Conservation (phyloP, 2,329 filamentous ascomycete genomes). For the Fusarium beomiforme region DNA sequence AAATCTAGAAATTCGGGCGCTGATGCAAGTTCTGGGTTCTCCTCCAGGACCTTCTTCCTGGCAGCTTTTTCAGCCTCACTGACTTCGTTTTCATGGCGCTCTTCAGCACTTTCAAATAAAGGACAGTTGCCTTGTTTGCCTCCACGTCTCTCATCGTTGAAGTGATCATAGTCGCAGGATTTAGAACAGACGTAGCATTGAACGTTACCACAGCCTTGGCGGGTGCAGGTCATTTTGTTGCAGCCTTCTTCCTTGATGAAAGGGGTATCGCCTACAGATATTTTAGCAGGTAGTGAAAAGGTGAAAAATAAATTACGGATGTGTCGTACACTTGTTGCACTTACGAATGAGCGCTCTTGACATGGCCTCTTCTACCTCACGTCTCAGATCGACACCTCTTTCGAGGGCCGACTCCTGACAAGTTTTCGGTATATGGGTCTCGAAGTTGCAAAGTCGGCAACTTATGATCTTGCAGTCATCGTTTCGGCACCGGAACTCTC, state of each 20-base stretch:
- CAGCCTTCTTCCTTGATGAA: conserved; percentile 84
- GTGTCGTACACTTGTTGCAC: conserved; percentile 71
- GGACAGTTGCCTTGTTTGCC: conserved; percentile 68
- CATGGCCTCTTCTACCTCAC: conserved; percentile 84
- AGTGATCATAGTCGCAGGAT: conserved; percentile 75
- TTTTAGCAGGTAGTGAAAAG: conserved; percentile 31
- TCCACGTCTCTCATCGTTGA: conserved; percentile 62
- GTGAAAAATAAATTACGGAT: conserved; percentile 23
- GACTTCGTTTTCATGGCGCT: conserved; percentile 72
- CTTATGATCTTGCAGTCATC: conserved; percentile 70
- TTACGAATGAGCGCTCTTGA: conserved; percentile 79
- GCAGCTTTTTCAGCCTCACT: conserved; percentile 68
- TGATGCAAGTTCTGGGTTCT: conserved; percentile 66
- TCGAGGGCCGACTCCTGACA: conserved; percentile 75
- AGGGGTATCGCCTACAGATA: conserved; percentile 64
- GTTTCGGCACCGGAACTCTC: conserved; percentile 78
- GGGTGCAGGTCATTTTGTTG: conserved; percentile 82
- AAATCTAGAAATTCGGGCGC: conserved; percentile 66
- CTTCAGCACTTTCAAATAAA: conserved; percentile 70
- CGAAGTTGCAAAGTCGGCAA: conserved; percentile 74
- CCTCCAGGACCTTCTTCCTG: conserved; percentile 62
- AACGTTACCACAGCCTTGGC: conserved; percentile 59
- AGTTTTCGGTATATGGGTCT: conserved; percentile 76
- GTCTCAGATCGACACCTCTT: conserved; percentile 68
- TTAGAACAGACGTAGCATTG: conserved; percentile 79